phyloP scores from a whole-genome alignment of 148 eudicot species.

The Beta vulgaris region DNA sequence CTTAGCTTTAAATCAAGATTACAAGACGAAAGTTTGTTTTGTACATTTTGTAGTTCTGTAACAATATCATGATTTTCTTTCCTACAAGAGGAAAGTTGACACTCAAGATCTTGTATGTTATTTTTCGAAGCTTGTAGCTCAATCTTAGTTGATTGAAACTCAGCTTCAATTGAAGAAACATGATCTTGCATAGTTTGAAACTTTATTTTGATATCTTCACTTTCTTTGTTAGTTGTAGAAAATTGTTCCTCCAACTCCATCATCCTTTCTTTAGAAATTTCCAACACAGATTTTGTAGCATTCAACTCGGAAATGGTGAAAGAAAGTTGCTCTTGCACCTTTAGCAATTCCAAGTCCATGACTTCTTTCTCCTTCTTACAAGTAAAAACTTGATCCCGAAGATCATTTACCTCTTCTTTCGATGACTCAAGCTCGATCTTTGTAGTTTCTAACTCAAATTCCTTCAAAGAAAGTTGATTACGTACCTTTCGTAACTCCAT shows the following conservation, averaged over 20 bases:
- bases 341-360: neutral
- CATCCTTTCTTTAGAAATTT: neutral
- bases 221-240: neutral
- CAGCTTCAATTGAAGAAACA: neutral
- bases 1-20: neutral
- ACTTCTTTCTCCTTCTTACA: neutral
- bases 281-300: neutral
- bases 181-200: conserved; percentile 6
- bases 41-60: conserved; percentile 3
- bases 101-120: conserved; percentile 10
- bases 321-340: neutral
- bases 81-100: neutral
- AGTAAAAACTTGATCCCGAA: neutral
- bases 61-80: neutral
- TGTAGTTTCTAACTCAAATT: conserved; percentile 1
- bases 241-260: conserved; percentile 25
- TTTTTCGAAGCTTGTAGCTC: conserved; percentile 13
- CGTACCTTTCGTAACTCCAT: neutral
- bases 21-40: neutral
- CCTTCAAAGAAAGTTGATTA: neutral
- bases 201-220: neutral
- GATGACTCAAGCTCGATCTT: neutral
- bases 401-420: neutral
- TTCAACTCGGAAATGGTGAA: neutral
- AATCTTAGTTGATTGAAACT: conserved; percentile 13